Percentiles rank a stretch among this genome's conserved stretches.
These are phyloP conservation scores for Blastobotrys malaysiensis DNA, from an alignment of 1,139 yeast species.

Conservation along the genomic window DNA sequence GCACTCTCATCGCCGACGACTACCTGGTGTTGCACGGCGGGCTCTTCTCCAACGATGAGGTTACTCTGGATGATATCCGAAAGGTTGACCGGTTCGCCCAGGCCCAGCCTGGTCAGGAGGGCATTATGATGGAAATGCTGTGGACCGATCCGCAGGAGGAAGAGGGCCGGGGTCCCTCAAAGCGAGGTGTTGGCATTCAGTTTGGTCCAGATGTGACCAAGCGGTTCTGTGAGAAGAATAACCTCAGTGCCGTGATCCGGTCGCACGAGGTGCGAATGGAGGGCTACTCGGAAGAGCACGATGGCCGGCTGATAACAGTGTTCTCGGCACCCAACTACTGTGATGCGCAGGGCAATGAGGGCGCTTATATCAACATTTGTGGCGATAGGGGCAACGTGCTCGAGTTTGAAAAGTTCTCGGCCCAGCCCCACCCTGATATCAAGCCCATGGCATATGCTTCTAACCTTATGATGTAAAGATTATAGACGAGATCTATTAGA, in stretches of 20 bases:
- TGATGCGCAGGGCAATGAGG: conserved; percentile 84
- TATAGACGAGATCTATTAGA: no score
- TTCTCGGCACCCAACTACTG: conserved; percentile 98
- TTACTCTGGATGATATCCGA: conserved; percentile 69
- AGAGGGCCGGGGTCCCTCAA: conserved; percentile 79
- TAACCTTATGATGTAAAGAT: conserved; percentile 28
- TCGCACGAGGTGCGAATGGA: conserved; percentile 94
- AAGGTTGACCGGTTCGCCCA: conserved; percentile 59
- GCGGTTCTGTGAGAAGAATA: conserved; percentile 64
- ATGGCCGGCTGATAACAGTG: conserved; percentile 80
- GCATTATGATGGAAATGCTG: conserved; percentile 89
- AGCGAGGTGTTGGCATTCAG: conserved; percentile 92
- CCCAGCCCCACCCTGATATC: conserved; percentile 85
- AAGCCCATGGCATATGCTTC: conserved; percentile 92
- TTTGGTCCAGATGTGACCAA: conserved; percentile 95
- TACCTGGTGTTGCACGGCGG: conserved; percentile 97
- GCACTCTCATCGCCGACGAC: conserved; percentile 68
- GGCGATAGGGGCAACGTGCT: conserved; percentile 47
- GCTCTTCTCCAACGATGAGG: conserved; percentile 69
- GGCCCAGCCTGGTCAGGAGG: conserved; percentile 84
- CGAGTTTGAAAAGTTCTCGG: conserved; percentile 56
- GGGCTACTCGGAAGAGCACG: conserved; percentile 85
- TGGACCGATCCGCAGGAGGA: conserved; percentile 95
- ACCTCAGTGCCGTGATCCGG: conserved; percentile 73
- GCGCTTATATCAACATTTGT: conserved; percentile 73